Evolutionary conservation across 148 eudicot species (phyloP).

Genomic region (Tetragonia tetragonoides): DNA sequence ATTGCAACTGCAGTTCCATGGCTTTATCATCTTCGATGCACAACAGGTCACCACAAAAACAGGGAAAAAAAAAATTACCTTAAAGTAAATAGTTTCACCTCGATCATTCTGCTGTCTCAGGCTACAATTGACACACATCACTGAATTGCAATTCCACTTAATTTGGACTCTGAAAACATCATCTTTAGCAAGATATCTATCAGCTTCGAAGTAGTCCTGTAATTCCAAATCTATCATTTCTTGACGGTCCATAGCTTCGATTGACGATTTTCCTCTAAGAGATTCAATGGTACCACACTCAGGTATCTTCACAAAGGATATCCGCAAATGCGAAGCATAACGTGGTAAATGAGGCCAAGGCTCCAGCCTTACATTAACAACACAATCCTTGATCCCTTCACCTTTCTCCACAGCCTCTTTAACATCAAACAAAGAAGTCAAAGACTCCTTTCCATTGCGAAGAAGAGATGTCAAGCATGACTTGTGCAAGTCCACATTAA

Average conservation of each 20-base stretch:
- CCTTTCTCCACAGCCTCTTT: slow-evolving; percentile 32
- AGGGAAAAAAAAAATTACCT: slow-evolving; percentile 44
- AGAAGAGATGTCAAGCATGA: slow-evolving; percentile 74
- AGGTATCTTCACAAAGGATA: slow-evolving; percentile 85
- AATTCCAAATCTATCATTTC: slow-evolving; percentile 79
- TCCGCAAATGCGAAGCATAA: slow-evolving; percentile 85
- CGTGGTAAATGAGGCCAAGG: slow-evolving; percentile 64
- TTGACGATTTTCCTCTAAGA: slow-evolving; percentile 63
- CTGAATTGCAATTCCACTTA: slow-evolving; percentile 82
- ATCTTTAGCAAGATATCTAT: slow-evolving; percentile 79
- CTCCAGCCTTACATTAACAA: slow-evolving; percentile 50
- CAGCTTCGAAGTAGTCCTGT: slow-evolving; percentile 63
- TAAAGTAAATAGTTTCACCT: slow-evolving; percentile 63
- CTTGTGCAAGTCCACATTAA: slow-evolving; percentile 70
- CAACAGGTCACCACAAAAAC: slow-evolving; percentile 16
- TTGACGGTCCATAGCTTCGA: slow-evolving; percentile 83
- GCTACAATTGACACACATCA: slow-evolving; percentile 67
- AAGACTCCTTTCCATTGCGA: slow-evolving; percentile 58
- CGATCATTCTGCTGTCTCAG: slow-evolving; percentile 38
- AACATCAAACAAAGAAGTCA: slow-evolving; percentile 60
- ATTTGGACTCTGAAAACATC: slow-evolving; percentile 74
- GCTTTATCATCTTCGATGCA: slow-evolving; percentile 9
- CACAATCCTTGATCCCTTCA: slow-evolving; percentile 31
- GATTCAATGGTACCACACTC: slow-evolving; percentile 81
- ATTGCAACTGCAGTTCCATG: slow-evolving; percentile 2